Evolutionary conservation across 805 yeast genomes (phyloP).

Genomic region (Blastobotrys parvus): DNA sequence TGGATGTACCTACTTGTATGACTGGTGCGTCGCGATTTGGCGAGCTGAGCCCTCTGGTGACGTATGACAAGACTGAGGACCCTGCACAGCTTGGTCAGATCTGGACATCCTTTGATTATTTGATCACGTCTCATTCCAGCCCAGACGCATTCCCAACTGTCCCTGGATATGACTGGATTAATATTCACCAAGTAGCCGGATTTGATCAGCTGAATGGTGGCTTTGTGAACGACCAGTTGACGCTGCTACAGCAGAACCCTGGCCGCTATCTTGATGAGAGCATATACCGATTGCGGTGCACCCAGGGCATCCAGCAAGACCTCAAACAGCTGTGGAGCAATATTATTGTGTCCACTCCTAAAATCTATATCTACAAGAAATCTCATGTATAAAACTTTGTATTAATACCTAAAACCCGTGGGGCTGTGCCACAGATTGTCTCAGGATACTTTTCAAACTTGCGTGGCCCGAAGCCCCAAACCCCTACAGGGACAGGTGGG

Average conservation of each 20-base stretch:
- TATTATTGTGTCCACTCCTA: not conserved
- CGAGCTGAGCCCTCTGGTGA: conserved; percentile 34
- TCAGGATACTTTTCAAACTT: too few relatives aligned
- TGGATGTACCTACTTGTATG: conserved; percentile 79
- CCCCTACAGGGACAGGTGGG: not conserved
- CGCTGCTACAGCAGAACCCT: not conserved
- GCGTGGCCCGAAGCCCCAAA: not conserved
- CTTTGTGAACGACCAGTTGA: conserved; percentile 3
- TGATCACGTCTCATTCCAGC: conserved; percentile 35
- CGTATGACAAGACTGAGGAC: conserved; percentile 73
- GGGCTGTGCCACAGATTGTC: not conserved
- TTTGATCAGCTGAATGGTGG: conserved; percentile 34
- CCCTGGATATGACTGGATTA: conserved; percentile 34
- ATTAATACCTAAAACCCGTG: not conserved
- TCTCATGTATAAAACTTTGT: not conserved
- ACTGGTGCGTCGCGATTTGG: conserved; percentile 76
- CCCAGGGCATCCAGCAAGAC: not conserved
- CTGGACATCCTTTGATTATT: conserved; percentile 46
- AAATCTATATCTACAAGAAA: not conserved
- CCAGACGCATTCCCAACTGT: conserved; percentile 4
- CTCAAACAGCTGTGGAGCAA: not conserved
- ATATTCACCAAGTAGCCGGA: conserved; percentile 32
- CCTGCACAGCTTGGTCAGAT: conserved; percentile 26
- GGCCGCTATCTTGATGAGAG: not conserved
- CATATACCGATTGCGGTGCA: not conserved